Base-by-base conservation (phyloP, 2,329 filamentous ascomycete genomes). In the Ceratocystiopsis sp. region DNA sequence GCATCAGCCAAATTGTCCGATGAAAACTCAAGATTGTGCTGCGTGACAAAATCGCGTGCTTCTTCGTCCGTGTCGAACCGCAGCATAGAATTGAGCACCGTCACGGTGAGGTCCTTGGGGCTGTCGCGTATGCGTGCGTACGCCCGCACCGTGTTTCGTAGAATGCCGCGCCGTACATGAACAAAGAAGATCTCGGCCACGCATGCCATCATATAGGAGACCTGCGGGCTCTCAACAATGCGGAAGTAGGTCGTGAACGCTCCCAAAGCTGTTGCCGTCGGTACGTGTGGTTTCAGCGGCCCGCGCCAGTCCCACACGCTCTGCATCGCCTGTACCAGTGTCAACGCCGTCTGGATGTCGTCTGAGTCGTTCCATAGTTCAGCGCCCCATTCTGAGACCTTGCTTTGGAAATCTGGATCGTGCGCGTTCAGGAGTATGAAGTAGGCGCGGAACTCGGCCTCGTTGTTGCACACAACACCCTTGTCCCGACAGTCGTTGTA, bases 131-230 rank as follows among this genome's bases (percentile, higher is more conserved):
- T 70, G 45, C 74, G 67, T 2, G 69, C 64, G 48, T 77, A 73
- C 1, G 70, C 65, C 43, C 61, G 65, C 41, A 70, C 66, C 18
- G 80, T 59, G 15, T 69, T 67, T 43, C 66, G 66, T 16, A 80
- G 55, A 15, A 78, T 69, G 13, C 68, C 65, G 43, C 73, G 71
- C 36, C 77, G 73, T 32, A 80, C 61, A 34, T 67, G 63, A 36
- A 72, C 70, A 45, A 81, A 79, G 52, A 78, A 74, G n/a, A 76
- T 71, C 52, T 80, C 76, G 8, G 75, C 75, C 46, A 81, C 71
- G 50, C 77, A 80, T 14, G 75, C 77, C 73, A 80, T 78, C 1
- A 74, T 78, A 53, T 80, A 81, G 0, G 77, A 80, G 3, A 78
- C 69, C 15, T 62, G 59, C 0, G 63, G 60, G 36, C 69, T 65